These are phyloP conservation scores for Elsinoe fawcettii DNA, from an alignment of 2,329 filamentous ascomycete genomes.

Conservation along the genomic window DNA sequence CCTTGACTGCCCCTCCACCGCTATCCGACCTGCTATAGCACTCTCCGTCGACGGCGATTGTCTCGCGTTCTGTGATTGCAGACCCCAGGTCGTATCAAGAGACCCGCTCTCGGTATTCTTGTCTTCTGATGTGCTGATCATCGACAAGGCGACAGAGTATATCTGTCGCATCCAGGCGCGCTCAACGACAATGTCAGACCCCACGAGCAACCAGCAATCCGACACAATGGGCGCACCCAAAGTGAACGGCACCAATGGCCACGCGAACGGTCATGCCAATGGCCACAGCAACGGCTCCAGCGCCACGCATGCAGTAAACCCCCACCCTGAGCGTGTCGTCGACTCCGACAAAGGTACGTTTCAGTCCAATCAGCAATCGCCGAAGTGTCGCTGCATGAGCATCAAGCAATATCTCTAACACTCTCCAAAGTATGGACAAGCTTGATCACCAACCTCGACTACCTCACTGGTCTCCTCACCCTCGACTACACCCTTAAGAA, in stretches of 20 bases:
- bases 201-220: not conserved
- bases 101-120: not conserved
- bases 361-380: not conserved
- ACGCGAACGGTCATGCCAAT: not conserved
- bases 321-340: slow-evolving; percentile 25
- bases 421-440: slow-evolving; percentile 65
- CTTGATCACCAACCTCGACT: slow-evolving; percentile 75
- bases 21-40: not conserved
- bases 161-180: not conserved
- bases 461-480: slow-evolving; percentile 74
- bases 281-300: slow-evolving; percentile 5
- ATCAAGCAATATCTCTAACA: not conserved
- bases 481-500: slow-evolving; percentile 69
- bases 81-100: not conserved
- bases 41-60: not conserved
- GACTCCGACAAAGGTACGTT: slow-evolving; percentile 21
- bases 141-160: slow-evolving; percentile 1
- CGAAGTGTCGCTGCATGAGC: slow-evolving; percentile 1
- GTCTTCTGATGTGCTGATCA: not conserved
- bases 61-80: not conserved
- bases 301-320: slow-evolving; percentile 23
- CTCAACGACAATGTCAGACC: not conserved
- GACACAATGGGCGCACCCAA: not conserved
- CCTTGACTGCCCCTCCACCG: not conserved
- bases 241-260: not conserved